Percentiles rank a stretch among this genome's conserved stretches.
These are phyloP conservation scores for Zangia roseola DNA, from an alignment of 768 basidiomycete species.

Conservation along the genomic window DNA sequence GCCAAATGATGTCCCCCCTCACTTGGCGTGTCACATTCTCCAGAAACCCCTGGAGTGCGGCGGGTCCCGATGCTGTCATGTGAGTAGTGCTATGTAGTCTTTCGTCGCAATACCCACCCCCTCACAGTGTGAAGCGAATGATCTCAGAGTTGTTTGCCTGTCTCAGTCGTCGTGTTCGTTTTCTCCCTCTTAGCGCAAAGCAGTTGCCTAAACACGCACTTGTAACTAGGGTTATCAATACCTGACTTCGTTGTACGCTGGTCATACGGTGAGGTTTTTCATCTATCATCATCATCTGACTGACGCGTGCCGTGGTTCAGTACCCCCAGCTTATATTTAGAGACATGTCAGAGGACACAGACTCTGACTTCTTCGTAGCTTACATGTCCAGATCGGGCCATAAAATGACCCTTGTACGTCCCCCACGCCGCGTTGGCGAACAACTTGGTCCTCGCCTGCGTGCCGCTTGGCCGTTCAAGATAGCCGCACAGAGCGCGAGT, in stretches of 20 bases:
- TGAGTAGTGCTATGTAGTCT: constrained; percentile 28
- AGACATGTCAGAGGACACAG: constrained; percentile 45
- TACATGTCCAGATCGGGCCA: constrained; percentile 62
- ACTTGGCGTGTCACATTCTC: constrained; percentile 64
- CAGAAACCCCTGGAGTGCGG: constrained; percentile 66
- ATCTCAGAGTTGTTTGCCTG: constrained; percentile 59
- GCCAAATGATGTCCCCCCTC: constrained; percentile 36
- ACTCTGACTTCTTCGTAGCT: constrained; percentile 62
- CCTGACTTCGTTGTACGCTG: constrained; percentile 58
- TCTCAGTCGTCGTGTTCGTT: constrained; percentile 56
- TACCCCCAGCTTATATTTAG: constrained; percentile 69
- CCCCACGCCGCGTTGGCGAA: constrained; percentile 38
- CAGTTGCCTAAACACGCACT: constrained; percentile 9
- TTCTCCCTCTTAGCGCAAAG: constrained; percentile 2
- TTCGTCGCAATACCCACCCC: constrained; percentile 15
- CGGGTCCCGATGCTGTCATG: constrained; percentile 53
- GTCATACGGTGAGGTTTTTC: constrained; percentile 43
- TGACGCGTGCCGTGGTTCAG: constrained; percentile 28
- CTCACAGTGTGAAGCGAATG: constrained; percentile 54
- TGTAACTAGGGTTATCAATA: constrained; percentile 67
- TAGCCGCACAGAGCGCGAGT: constrained; percentile 41
- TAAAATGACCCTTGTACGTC: constrained; percentile 46
- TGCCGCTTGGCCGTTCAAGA: constrained; percentile 40
- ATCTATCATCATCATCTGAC: background rate
- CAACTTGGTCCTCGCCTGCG: constrained; percentile 41